These are phyloP conservation scores for Debaryomyces singareniensis DNA, from an alignment of 1,139 yeast genomes.

Conservation along the genomic window DNA sequence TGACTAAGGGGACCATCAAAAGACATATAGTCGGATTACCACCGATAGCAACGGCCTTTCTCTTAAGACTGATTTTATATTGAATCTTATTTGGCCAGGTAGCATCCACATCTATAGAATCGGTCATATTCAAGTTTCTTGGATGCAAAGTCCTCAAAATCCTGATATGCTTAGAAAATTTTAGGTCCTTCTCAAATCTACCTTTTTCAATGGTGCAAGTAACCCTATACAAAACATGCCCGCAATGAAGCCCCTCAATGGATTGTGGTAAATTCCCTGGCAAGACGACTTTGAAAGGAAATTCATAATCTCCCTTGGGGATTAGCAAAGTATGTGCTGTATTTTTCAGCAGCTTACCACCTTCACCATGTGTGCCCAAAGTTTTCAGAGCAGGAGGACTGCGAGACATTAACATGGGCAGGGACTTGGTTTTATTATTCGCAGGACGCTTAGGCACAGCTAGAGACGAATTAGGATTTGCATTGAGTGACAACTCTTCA, in stretches of 20 bases:
- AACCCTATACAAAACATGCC: conserved; percentile 49
- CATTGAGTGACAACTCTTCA: conserved; percentile 1
- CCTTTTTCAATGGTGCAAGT: conserved; percentile 53
- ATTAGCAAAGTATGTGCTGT: conserved; percentile 42
- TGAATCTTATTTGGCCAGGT: conserved; percentile 64
- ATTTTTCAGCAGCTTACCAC: conserved; percentile 28
- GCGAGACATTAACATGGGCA: conserved; percentile 10
- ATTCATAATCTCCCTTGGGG: conserved; percentile 59
- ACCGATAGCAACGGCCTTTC: conserved; percentile 58
- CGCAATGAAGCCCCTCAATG: conserved; percentile 57
- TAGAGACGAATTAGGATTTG: conserved; percentile 1
- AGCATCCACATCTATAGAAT: conserved; percentile 54
- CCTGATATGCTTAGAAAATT: conserved; percentile 26
- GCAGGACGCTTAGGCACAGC: conserved; percentile 11
- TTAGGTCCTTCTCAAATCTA: conserved; percentile 37
- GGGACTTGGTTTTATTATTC: conserved; percentile 14
- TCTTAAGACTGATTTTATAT: conserved; percentile 51
- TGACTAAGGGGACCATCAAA: conserved; percentile 52
- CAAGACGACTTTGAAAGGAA: conserved; percentile 52
- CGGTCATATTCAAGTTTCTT: conserved; percentile 42
- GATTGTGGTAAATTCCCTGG: conserved; percentile 64
- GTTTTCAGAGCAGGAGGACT: conserved; percentile 1
- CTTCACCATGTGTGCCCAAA: conserved; percentile 8
- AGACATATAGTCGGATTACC: conserved; percentile 46
- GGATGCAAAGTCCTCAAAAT: conserved; percentile 47